Conservation (phyloP, 495 filamentous ascomycete species). For the Penicillium fimorum region DNA sequence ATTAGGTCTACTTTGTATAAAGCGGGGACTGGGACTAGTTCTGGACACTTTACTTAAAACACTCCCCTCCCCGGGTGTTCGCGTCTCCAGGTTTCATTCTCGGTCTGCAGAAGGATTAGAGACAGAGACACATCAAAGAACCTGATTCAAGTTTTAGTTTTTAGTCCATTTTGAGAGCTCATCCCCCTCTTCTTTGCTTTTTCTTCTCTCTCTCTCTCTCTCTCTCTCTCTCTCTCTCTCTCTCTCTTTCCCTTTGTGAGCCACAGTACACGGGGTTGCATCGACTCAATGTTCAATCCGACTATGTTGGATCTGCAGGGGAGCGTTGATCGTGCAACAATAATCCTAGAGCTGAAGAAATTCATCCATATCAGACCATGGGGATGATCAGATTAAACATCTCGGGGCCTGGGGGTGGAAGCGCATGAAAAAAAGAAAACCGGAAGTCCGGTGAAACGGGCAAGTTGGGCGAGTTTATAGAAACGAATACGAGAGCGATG, state of each 20-base stretch:
- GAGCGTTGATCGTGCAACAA: not conserved
- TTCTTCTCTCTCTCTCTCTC: not conserved
- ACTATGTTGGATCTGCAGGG: not conserved
- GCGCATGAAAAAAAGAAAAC: not conserved
- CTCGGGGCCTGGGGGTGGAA: not conserved
- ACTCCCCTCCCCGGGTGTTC: not conserved
- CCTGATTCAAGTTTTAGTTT: not conserved
- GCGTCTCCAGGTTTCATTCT: slow-evolving; percentile 2
- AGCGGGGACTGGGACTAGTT: not conserved
- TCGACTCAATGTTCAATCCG: not conserved
- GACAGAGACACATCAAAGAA: not conserved
- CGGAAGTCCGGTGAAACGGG: too few relatives aligned
- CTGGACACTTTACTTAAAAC: not conserved
- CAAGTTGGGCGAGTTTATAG: too few relatives aligned
- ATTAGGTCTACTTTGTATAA: not conserved
- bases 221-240: not conserved
- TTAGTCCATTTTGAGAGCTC: not conserved
- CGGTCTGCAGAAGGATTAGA: not conserved
- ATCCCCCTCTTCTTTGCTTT: not conserved
- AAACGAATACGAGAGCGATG: too few relatives aligned
- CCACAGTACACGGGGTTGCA: not conserved
- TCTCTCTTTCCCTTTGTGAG: not conserved
- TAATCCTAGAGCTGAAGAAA: not conserved
- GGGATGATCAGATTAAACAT: slow-evolving; percentile 12
- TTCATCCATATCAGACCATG: slow-evolving; percentile 8